Conservation (phyloP, 805 yeast species). For the Kockiozyma suomiensis region DNA sequence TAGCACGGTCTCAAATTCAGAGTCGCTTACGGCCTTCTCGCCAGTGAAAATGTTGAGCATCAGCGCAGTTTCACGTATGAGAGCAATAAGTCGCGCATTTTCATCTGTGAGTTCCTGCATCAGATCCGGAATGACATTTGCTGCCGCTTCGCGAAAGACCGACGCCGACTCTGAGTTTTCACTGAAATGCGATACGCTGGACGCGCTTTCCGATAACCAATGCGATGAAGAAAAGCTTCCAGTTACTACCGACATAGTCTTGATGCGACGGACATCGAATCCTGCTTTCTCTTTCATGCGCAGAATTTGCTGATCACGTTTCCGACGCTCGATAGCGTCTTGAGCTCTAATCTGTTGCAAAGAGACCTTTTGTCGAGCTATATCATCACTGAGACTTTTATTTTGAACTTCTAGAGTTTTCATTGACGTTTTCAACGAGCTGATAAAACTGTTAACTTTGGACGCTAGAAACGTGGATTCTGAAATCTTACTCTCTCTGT, state of each 20-base stretch:
- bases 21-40: constrained; percentile 16
- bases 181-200: constrained; percentile 7
- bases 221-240: constrained; percentile 16
- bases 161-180: constrained; percentile 15
- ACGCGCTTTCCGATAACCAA: constrained; percentile 13
- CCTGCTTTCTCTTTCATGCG: constrained; percentile 35
- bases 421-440: constrained; percentile 11
- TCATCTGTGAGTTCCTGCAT: constrained; percentile 29
- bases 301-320: constrained; percentile 30
- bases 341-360: constrained; percentile 28
- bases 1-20: constrained; percentile 21
- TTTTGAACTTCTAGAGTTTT: constrained; percentile 25
- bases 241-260: constrained; percentile 13
- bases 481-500: constrained; percentile 25
- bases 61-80: constrained; percentile 28
- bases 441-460: background rate
- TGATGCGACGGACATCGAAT: constrained; percentile 28
- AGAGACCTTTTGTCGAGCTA: constrained; percentile 19
- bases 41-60: constrained; percentile 31
- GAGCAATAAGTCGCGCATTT: constrained; percentile 26
- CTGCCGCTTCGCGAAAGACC: constrained; percentile 14
- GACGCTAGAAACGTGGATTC: background rate
- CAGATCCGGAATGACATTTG: constrained; percentile 20
- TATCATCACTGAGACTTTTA: constrained; percentile 22
- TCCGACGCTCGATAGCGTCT: constrained; percentile 30